These are phyloP conservation scores for Blastocystis sp. DNA, from an alignment of 352 stramenopile species.

Conservation along the genomic window DNA sequence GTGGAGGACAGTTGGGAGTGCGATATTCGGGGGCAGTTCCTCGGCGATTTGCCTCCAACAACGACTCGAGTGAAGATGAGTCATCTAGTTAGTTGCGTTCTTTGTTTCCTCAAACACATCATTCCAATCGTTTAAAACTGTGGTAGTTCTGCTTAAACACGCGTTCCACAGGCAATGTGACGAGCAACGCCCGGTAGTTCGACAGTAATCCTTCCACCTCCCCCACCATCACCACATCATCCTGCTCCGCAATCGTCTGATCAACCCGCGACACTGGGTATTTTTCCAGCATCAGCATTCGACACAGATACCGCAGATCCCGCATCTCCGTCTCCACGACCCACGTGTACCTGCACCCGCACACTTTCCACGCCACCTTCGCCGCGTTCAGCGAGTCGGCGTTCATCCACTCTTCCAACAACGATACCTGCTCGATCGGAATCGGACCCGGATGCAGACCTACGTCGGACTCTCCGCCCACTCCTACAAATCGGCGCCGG, in stretches of 20 bases:
- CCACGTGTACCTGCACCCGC: slow-evolving; percentile 10
- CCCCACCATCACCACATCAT: not conserved
- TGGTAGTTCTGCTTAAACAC: slow-evolving; percentile 33
- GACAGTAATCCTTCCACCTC: not conserved
- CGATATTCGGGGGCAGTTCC: not conserved
- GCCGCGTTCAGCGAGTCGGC: not conserved
- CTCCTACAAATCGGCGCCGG: not conserved
- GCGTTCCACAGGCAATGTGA: not conserved
- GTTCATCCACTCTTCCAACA: not conserved
- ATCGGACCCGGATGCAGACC: not conserved
- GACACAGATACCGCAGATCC: not conserved
- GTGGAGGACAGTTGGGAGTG: not conserved
- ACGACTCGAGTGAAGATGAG: not conserved
- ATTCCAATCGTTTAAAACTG: not conserved
- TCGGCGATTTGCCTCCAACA: not conserved
- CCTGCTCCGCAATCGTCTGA: not conserved
- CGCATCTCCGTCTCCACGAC: not conserved
- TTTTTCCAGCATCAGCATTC: not conserved
- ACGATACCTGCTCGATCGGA: slow-evolving; percentile 7
- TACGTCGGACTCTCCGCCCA: not conserved
- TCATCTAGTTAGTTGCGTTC: not conserved
- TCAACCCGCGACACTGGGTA: not conserved
- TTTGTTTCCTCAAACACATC: slow-evolving; percentile 20
- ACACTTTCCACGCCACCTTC: not conserved
- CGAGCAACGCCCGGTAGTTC: not conserved